These are phyloP conservation scores for Apostasia ramifera DNA, from an alignment of 106 monocot genomes.

Conservation along the genomic window DNA sequence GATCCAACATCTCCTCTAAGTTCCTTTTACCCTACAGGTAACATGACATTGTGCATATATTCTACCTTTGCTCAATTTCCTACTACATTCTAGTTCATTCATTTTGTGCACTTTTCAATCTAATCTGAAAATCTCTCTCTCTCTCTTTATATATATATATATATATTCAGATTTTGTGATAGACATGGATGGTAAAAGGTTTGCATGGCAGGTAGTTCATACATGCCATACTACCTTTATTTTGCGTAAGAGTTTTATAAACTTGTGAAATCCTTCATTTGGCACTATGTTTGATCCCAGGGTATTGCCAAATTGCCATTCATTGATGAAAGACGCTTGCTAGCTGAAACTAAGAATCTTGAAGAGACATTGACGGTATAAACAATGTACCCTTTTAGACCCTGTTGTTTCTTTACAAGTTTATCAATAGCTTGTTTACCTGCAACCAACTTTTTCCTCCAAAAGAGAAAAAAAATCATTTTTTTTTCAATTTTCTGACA, in stretches of 20 bases:
- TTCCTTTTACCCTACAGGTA: constrained; percentile 83
- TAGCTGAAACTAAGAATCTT: constrained; percentile 71
- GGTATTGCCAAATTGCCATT: constrained; percentile 95
- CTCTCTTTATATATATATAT: not conserved
- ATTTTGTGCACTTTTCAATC: not conserved
- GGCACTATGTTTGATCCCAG: constrained; percentile 23
- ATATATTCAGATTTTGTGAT: constrained; percentile 72
- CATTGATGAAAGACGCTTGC: constrained; percentile 73
- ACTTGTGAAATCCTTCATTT: not conserved
- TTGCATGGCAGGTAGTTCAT: constrained; percentile 86
- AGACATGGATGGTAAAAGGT: constrained; percentile 97
- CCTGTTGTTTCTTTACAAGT: no score
- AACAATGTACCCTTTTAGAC: not conserved
- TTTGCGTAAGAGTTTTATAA: not conserved
- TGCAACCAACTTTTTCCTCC: no score
- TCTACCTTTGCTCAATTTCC: not conserved
- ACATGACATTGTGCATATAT: not conserved
- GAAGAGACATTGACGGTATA: constrained; percentile 75
- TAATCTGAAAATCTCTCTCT: not conserved
- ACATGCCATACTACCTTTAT: not conserved
- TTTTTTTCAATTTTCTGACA: not conserved
- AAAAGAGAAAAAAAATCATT: no score
- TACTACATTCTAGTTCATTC: not conserved
- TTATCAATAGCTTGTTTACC: no score
- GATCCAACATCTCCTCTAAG: constrained; percentile 74